Percentiles rank a stretch among this genome's conserved stretches.
These are phyloP conservation scores for Blepharisma japonicum DNA, from an alignment of 73 alveolate species.

Conservation along the genomic window DNA sequence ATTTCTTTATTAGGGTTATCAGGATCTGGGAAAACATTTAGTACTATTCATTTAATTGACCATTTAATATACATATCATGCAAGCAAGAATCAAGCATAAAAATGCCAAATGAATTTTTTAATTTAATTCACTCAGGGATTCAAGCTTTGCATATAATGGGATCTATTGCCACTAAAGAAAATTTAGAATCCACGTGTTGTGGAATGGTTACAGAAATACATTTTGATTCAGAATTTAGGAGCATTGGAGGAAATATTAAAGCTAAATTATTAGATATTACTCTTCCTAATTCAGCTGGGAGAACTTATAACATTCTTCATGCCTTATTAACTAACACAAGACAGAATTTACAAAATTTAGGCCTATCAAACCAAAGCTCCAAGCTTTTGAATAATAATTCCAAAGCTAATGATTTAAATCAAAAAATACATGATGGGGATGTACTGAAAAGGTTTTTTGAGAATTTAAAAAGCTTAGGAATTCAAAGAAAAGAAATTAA, in stretches of 20 bases:
- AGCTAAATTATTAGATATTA: background rate
- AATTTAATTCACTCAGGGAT: background rate
- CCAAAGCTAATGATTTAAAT: background rate
- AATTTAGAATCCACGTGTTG: background rate
- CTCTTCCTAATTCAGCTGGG: conserved; percentile 12
- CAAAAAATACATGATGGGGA: background rate
- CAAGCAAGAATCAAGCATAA: no score
- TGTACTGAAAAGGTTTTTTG: background rate
- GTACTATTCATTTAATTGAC: conserved; percentile 3
- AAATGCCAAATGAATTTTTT: background rate
- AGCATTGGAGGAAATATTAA: background rate
- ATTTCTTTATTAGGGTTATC: conserved; percentile 8
- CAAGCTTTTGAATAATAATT: background rate
- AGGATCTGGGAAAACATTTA: conserved; percentile 25
- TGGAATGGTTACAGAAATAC: background rate
- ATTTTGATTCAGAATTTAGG: background rate
- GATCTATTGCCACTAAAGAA: background rate
- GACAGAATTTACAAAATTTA: background rate
- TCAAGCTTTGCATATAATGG: conserved; percentile 15
- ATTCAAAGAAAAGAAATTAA: background rate
- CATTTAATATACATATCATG: conserved; percentile 11
- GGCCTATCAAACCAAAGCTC: conserved; percentile 16
- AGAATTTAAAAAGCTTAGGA: background rate
- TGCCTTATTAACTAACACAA: background rate
- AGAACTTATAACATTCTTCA: conserved; percentile 10